phyloP scores from a whole-genome alignment of 116 monocot genomes.

The Thalassia testudinum region DNA sequence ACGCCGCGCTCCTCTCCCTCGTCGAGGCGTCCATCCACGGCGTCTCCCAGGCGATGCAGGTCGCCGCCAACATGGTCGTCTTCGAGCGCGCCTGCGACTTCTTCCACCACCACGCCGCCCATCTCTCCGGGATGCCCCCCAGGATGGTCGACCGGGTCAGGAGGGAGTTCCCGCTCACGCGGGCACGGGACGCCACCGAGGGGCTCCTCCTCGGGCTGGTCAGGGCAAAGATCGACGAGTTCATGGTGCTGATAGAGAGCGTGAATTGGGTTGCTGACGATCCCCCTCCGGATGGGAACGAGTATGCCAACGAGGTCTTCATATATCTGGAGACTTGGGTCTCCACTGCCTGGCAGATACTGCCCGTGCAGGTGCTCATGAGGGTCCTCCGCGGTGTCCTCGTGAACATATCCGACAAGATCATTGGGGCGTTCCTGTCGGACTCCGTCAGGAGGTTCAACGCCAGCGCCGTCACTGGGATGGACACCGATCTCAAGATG shows the following conservation, averaged over 20 bases:
- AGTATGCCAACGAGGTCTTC: conserved; percentile 78
- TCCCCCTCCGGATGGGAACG: conserved; percentile 50
- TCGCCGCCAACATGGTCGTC: conserved; percentile 84
- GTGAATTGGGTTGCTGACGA: conserved; percentile 80
- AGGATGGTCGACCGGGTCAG: conserved; percentile 49
- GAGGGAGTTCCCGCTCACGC: conserved; percentile 66
- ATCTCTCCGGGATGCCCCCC: conserved; percentile 65
- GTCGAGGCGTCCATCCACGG: conserved; percentile 41
- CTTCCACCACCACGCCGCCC: conserved; percentile 82
- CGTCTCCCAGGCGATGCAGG: conserved; percentile 93
- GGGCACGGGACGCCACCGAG: conserved; percentile 63
- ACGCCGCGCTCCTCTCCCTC: conserved; percentile 48
- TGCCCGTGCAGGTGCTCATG: conserved; percentile 49
- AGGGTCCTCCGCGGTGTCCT: conserved; percentile 51
- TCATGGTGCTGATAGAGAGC: conserved; percentile 49
- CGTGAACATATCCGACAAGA: conserved; percentile 65
- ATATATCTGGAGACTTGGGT: conserved; percentile 84
- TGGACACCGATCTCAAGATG: conserved; percentile 59
- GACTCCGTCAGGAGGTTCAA: conserved; percentile 82
- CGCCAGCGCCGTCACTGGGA: conserved; percentile 60
- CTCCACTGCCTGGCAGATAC: conserved; percentile 74
- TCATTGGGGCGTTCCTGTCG: conserved; percentile 54
- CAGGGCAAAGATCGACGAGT: conserved; percentile 64
- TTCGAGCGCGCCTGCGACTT: conserved; percentile 90
- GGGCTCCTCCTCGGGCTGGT: conserved; percentile 42